Conservation (phyloP, 495 filamentous ascomycete species). For the Talaromyces proteolyticus region DNA sequence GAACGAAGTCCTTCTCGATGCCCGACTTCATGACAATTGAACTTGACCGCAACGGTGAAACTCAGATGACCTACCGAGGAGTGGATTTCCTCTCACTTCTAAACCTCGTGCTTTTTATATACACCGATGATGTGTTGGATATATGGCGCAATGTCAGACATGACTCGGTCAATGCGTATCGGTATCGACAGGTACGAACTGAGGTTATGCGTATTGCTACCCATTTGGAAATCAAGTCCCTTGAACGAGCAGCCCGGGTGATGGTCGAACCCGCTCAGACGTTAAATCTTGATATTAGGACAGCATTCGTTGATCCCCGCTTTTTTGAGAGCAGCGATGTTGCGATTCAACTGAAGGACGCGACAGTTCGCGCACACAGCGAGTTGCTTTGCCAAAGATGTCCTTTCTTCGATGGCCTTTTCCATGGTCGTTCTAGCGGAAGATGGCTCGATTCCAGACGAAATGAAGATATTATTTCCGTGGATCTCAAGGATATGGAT, state of each 20-base stretch:
- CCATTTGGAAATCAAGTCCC: conserved; percentile 54
- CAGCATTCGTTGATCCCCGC: conserved; percentile 55
- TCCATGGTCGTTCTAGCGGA: conserved; percentile 77
- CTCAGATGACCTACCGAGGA: conserved; percentile 53
- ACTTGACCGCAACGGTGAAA: conserved; percentile 39
- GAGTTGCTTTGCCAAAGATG: conserved; percentile 74
- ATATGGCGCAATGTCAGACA: conserved; percentile 72
- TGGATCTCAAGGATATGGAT: conserved; percentile 80
- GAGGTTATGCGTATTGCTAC: conserved; percentile 79
- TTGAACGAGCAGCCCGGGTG: conserved; percentile 71
- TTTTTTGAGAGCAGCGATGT: conserved; percentile 76
- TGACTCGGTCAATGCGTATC: conserved; percentile 51
- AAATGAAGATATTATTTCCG: conserved; percentile 49
- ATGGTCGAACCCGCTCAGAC: conserved; percentile 59
- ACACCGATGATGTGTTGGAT: conserved; percentile 74
- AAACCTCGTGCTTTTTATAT: conserved; percentile 74
- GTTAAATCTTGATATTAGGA: conserved; percentile 61
- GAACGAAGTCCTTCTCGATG: conserved; percentile 33
- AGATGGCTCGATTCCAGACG: conserved; percentile 72
- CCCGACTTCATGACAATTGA: conserved; percentile 58
- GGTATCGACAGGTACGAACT: conserved; percentile 70
- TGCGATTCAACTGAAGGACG: conserved; percentile 68
- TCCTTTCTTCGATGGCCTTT: conserved; percentile 87
- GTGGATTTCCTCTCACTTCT: conserved; percentile 70
- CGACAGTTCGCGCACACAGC: conserved; percentile 63